phyloP scores from a whole-genome alignment of 306 rosid species.

The Malus fusca region DNA sequence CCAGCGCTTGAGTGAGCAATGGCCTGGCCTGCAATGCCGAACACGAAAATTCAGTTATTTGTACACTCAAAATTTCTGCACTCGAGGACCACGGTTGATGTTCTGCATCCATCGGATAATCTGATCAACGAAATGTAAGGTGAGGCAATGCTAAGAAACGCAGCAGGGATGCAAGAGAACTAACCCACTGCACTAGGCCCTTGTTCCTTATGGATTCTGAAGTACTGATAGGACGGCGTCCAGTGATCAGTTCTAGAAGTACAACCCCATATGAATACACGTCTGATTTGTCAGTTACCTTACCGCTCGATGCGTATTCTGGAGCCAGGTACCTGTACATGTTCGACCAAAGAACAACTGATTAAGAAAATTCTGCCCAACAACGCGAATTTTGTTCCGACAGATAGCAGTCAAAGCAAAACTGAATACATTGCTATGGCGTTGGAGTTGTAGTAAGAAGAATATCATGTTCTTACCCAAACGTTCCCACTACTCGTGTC shows the following conservation, averaged over 20 bases:
- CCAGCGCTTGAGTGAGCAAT: conserved; percentile 22
- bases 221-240: conserved; percentile 10
- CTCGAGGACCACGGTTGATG: no score
- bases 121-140: not conserved
- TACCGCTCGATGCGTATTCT: conserved; percentile 25
- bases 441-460: not conserved
- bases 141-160: not conserved
- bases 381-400: not conserved
- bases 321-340: conserved; percentile 22
- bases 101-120: no score
- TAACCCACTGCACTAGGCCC: conserved; percentile 26
- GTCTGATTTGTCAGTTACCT: conserved; percentile 23
- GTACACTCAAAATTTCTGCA: not conserved
- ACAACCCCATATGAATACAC: conserved; percentile 21
- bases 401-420: not conserved
- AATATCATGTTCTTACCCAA: conserved; percentile 12
- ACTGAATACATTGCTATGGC: not conserved
- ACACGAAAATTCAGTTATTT: not conserved
- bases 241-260: conserved; percentile 25
- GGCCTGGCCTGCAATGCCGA: conserved; percentile 20
- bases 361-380: not conserved
- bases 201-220: conserved; percentile 3
- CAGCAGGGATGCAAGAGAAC: not conserved
- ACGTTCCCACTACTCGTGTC: conserved; percentile 25
- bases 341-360: not conserved